phyloP scores from a whole-genome alignment of 345 rosid species.

The Boechera retrofracta region DNA sequence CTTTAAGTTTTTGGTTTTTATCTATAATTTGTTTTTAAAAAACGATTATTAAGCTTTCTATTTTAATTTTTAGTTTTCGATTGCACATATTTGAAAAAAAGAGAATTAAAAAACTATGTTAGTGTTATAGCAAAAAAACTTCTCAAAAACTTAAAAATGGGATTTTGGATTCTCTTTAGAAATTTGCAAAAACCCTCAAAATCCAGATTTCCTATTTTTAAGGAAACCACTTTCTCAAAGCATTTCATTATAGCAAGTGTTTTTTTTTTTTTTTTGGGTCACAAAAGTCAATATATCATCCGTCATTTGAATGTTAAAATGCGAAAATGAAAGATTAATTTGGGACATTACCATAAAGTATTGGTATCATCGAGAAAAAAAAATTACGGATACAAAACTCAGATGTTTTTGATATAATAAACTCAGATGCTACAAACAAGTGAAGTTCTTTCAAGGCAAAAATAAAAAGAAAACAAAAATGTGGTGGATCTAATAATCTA shows the following conservation, averaged over 20 bases:
- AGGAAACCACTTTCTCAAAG: too few relatives aligned
- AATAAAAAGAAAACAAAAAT: conserved; percentile 18
- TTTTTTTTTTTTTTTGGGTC: neutral
- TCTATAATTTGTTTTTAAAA: too few relatives aligned
- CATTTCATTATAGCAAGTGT: neutral
- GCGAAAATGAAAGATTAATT: neutral
- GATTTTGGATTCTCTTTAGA: too few relatives aligned
- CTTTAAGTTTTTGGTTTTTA: too few relatives aligned
- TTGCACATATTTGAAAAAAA: too few relatives aligned
- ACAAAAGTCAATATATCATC: neutral
- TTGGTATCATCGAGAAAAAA: neutral
- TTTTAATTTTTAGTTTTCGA: too few relatives aligned
- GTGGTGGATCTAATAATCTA: conserved; percentile 28
- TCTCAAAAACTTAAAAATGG: too few relatives aligned
- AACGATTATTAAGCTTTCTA: too few relatives aligned
- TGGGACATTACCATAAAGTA: neutral
- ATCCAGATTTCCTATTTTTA: too few relatives aligned
- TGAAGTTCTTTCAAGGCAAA: neutral
- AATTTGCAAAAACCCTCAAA: too few relatives aligned
- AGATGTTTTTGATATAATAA: conserved; percentile 11
- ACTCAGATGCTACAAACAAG: conserved; percentile 26
- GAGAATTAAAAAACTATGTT: too few relatives aligned
- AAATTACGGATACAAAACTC: conserved; percentile 18
- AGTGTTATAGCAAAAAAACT: too few relatives aligned
- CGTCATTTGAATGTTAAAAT: neutral